Percentiles rank a stretch among this genome's conserved stretches.
phyloP scores from a whole-genome alignment of 768 basidiomycete genomes.

The Coprinopsis marcescibilis region DNA sequence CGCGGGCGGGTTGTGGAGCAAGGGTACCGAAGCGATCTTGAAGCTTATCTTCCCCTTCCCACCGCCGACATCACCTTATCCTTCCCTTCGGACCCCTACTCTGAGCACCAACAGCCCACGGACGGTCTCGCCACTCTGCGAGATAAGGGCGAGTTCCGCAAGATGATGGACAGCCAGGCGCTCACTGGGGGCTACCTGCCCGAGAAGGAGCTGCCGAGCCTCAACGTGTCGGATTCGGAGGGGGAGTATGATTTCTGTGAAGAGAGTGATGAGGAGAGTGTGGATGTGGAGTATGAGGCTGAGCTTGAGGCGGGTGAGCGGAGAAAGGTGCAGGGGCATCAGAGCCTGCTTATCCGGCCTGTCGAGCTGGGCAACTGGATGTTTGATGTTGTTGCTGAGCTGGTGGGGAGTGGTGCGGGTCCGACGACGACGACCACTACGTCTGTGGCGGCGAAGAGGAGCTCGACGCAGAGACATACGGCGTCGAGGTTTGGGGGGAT shows the following conservation, averaged over 20 bases:
- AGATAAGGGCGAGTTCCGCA: conserved; percentile 75
- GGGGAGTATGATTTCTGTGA: conserved; percentile 14
- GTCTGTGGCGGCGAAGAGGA: conserved; percentile 30
- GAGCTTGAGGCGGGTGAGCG: neutral
- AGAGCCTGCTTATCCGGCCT: conserved; percentile 45
- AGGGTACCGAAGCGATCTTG: conserved; percentile 80
- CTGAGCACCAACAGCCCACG: too few relatives aligned
- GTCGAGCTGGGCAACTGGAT: conserved; percentile 76
- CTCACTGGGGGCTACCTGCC: conserved; percentile 46
- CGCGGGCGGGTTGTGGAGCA: conserved; percentile 78
- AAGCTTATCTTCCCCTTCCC: too few relatives aligned
- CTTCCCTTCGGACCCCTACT: too few relatives aligned
- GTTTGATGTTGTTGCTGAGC: conserved; percentile 73
- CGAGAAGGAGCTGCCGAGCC: conserved; percentile 40
- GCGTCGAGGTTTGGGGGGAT: too few relatives aligned
- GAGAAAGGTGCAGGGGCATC: conserved; percentile 24
- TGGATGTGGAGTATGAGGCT: neutral
- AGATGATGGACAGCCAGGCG: conserved; percentile 57
- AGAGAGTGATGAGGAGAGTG: neutral
- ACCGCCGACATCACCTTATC: too few relatives aligned
- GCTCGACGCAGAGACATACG: neutral
- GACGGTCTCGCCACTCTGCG: too few relatives aligned
- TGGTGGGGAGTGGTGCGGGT: conserved; percentile 15
- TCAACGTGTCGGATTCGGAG: conserved; percentile 40
- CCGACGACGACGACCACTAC: conserved; percentile 19